Evolutionary conservation across 2,329 filamentous ascomycete genomes (phyloP), one percentile per base, ranked within the genome.

Genomic region (Aspergillus calidoustus): DNA sequence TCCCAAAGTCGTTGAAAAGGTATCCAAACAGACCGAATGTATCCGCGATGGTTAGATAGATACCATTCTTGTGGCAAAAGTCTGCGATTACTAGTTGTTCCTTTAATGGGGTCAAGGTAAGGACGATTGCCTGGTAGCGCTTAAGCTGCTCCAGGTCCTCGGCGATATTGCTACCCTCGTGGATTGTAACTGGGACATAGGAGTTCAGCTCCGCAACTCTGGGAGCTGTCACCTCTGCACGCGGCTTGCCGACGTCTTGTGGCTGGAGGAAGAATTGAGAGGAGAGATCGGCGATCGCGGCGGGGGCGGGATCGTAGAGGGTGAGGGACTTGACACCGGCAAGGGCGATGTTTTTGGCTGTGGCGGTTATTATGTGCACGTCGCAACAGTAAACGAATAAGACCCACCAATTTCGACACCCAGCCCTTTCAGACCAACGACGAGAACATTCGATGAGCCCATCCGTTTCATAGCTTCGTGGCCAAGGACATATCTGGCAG

Each of bases 281-380:
- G 46, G 95, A 98, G 38, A 99, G 88, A 75, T 99, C 95, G 70
- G 92, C 86, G 69, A 97, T 90, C 69, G 89, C 85, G 57, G 91
- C 90, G 47, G 92, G 92, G 52, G 89, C 87, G 51, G 95, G 94
- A 76, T 99, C 95, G 82, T 93, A 92, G 59, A 99, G 86, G 1
- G 94, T 95, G 69, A 99, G 82, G 74, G 93, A 97, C 85, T 99
- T 99, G 80, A 99, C 95, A 77, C 95, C 95, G 71, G 95, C 95
- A 70, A 99, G 89, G 63, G 95, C 95, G 73, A 99, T 92, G 74
- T 99, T 99, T 86, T 99, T 99, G 74, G 95, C 94, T 83, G 65
- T n/a, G 54, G 30, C n/a, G 38, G 28, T 31, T 60, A 61, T 62
- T 56, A 62, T 53, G 47, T 54, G 56, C 25, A 19, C 23, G 44